A percentile compares a stretch with the other conserved stretches of the same genome.
phyloP scores from a whole-genome alignment of 129 eudicot species.

The Ambrosia artemisiifolia region DNA sequence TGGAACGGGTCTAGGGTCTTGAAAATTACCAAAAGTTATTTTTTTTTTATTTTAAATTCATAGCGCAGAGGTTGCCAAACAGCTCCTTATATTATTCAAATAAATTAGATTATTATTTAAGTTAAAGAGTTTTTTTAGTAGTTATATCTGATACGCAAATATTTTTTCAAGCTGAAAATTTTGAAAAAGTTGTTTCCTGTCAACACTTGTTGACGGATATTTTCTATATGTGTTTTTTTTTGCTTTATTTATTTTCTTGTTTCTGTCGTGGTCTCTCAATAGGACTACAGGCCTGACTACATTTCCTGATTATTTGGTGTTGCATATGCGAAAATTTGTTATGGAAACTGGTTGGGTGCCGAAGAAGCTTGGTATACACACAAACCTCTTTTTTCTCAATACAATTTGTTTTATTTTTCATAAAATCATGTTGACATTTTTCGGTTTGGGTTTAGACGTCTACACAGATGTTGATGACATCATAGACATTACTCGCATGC shows the following conservation, averaged over 20 bases:
- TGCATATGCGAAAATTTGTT: conserved; percentile 97
- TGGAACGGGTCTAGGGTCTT: neutral
- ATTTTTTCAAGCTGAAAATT: neutral
- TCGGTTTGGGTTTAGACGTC: conserved; percentile 55
- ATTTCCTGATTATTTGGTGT: conserved; percentile 92
- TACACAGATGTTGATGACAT: conserved; percentile 87
- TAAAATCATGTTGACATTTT: conserved; percentile 3
- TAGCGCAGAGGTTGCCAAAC: neutral
- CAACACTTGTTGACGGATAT: neutral
- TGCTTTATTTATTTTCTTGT: neutral
- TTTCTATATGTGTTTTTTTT: neutral
- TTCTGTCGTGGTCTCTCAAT: neutral
- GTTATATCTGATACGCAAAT: neutral
- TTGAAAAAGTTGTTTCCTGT: neutral
- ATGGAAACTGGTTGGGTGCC: conserved; percentile 99
- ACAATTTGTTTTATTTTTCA: neutral
- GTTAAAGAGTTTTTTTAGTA: neutral
- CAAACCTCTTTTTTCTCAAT: neutral
- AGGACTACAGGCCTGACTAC: conserved; percentile 96
- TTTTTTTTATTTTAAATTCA: neutral
- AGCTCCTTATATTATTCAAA: neutral
- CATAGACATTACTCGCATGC: conserved; percentile 84
- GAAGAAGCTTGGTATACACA: conserved; percentile 73
- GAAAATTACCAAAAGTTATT: neutral
- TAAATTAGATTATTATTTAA: neutral